phyloP scores from a whole-genome alignment of 306 rosid genomes.

The Hippophae gyantsensis region DNA sequence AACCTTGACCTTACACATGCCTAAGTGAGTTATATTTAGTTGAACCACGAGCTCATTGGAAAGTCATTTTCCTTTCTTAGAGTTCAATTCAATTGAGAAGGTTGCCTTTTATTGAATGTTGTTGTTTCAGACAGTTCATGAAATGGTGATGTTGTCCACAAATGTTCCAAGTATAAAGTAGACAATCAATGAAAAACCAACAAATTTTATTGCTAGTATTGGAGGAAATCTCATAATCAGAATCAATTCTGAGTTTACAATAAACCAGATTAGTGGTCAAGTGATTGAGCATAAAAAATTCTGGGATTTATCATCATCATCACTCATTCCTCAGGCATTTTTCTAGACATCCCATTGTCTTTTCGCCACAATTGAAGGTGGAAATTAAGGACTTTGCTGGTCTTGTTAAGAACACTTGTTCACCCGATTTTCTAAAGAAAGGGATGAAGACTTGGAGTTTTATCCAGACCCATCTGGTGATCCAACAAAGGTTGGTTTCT shows the following conservation, averaged over 20 bases:
- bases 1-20: too few relatives aligned
- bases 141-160: constrained; percentile 83
- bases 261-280: constrained; percentile 94
- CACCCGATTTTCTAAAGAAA: constrained; percentile 29
- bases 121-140: constrained; percentile 56
- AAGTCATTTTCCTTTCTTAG: too few relatives aligned
- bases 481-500: constrained; percentile 69
- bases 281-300: constrained; percentile 66
- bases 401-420: constrained; percentile 34
- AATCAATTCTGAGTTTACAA: constrained; percentile 68
- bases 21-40: too few relatives aligned
- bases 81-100: too few relatives aligned
- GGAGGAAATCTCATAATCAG: constrained; percentile 53
- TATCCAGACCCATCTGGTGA: constrained; percentile 79
- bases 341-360: constrained; percentile 76
- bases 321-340: constrained; percentile 48
- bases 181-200: constrained; percentile 73
- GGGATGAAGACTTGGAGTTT: constrained; percentile 45
- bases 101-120: too few relatives aligned
- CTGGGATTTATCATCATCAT: constrained; percentile 82
- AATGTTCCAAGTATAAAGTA: constrained; percentile 72
- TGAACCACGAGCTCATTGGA: too few relatives aligned
- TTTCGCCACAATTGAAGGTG: constrained; percentile 46
- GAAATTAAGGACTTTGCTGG: constrained; percentile 60
- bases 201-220: constrained; percentile 34